Evolutionary conservation across 2,329 filamentous ascomycete genomes (phyloP), one percentile per base, ranked within the genome.

Genomic region (Mycogone perniciosa): DNA sequence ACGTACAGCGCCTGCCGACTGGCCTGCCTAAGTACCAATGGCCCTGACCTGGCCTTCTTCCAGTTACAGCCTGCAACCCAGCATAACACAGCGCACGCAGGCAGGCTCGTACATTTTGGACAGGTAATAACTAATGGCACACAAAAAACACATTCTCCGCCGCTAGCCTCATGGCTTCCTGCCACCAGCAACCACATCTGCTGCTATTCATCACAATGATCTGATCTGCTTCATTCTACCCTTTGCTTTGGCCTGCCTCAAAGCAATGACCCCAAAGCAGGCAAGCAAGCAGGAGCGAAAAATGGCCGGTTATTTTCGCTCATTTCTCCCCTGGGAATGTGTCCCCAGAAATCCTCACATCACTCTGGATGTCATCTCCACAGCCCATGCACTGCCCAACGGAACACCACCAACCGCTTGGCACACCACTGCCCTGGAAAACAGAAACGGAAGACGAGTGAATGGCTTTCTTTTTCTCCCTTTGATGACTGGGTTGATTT

Each of bases 381-480:
- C 44, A 46, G 44, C 50, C 39, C 44, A 44, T 44, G 44, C 26
- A 52, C 40, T 44, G 40, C 44, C 50, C 44, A 52, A 52, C 49
- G 44, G n/a, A 52, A 44, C 40, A 52, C 50, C 50, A 52, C 50
- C 50, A 52, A 52, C 50, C 50, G 50, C 44, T 34, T 43, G 44
- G 31, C 45, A 44, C 13, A 43, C 50, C 6, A 20, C 27, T 31
- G 10, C n/a, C 38, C 31, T 29, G 31, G 13, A 41, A 43, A 31
- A 42, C 40, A 42, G 11, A 38, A 13, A 33, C 10, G 8, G 31
- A n/a, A 39, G 13, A 46, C 35, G 6, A 38, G n/a, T 42, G 13
- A 29, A 11, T 6, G 39, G n/a, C 39, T 26, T 42, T 41, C 26
- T 42, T 42, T 42, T n/a, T 42, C 38, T 40, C 38, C 10, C 20